Evolutionary conservation across 768 basidiomycete species (phyloP), one percentile per base, ranked within the genome.

Genomic region (Lanmaoa pseudosensibilis): DNA sequence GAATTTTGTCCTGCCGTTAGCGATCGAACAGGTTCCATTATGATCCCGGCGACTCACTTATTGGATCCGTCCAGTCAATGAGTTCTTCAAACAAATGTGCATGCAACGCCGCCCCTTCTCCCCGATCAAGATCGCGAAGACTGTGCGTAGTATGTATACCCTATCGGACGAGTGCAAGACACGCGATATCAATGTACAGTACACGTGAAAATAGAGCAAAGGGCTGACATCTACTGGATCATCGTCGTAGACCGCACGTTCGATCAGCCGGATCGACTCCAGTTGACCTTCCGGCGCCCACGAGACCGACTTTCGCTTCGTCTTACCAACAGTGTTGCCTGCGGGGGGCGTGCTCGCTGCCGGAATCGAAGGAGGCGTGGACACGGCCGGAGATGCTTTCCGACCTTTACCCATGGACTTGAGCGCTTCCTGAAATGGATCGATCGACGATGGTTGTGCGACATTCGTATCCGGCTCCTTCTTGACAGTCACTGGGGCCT

Each of bases 181-280:
- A 68, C 65, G 67, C 71, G 61, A 69, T 64, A 78, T 83, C 80
- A 84, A 84, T 76, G 76, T 83, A 77, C 65, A 66, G 69, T 78
- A 77, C 64, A 64, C 64, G 60, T 68, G 68, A 73, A 73, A 71
- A 73, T 68, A 73, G 67, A 76, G 71, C 75, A 76, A 64, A 65
- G 66, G 65, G 83, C 90, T 86, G 83, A 92, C 92, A 81, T 90
- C 87, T 78, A 83, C 78, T 66, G 85, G 83, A 79, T 93, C 92
- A 73, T 92, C 92, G 65, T 92, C 92, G 76, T 94, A 94, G 65
- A 92, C 78, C 61, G 92, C 91, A 67, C 82, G 83, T 76, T 92
- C 90, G 75, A 94, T 94, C 70, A 85, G 73, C 73, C 83, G 85
- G 71, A 94, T 79, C 66, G 82, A 77, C 77, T 86, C 88, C 62